A percentile compares a stretch with the other conserved stretches of the same genome.
These are phyloP conservation scores for Acer saccharum DNA, from an alignment of 345 rosid species.

Conservation along the genomic window DNA sequence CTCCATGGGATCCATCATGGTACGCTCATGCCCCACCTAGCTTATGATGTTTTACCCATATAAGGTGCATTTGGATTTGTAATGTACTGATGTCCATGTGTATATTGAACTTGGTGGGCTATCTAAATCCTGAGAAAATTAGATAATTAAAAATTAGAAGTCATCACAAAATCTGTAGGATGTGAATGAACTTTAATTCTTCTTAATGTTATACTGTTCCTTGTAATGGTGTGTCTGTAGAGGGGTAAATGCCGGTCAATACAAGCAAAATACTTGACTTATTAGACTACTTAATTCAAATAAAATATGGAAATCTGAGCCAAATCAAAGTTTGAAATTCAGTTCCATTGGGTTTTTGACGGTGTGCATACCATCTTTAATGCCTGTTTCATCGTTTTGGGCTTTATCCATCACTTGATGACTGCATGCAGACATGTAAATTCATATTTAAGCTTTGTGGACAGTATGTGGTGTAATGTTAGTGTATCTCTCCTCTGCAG, in stretches of 20 bases:
- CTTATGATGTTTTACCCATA: neutral
- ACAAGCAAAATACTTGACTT: neutral
- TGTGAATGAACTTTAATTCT: neutral
- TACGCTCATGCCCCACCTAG: neutral
- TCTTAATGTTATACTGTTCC: neutral
- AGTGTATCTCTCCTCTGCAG: slow-evolving; percentile 33
- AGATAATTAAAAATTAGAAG: neutral
- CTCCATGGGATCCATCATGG: neutral
- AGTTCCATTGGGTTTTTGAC: neutral
- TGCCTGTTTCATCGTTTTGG: neutral
- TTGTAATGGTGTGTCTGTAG: neutral
- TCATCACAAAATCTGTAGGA: neutral
- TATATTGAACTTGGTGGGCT: neutral
- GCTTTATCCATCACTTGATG: neutral
- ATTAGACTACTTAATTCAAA: neutral
- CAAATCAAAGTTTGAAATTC: neutral
- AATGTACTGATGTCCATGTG: neutral
- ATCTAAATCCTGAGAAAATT: neutral
- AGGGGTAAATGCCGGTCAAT: neutral
- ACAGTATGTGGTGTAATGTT: slow-evolving; percentile 5
- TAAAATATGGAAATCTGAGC: neutral
- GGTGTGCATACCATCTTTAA: neutral
- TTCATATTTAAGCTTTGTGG: neutral
- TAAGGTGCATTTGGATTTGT: neutral
- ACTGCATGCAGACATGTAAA: neutral